Base-by-base conservation (phyloP, 2,329 filamentous ascomycete species). In the Epichloe scottii region DNA sequence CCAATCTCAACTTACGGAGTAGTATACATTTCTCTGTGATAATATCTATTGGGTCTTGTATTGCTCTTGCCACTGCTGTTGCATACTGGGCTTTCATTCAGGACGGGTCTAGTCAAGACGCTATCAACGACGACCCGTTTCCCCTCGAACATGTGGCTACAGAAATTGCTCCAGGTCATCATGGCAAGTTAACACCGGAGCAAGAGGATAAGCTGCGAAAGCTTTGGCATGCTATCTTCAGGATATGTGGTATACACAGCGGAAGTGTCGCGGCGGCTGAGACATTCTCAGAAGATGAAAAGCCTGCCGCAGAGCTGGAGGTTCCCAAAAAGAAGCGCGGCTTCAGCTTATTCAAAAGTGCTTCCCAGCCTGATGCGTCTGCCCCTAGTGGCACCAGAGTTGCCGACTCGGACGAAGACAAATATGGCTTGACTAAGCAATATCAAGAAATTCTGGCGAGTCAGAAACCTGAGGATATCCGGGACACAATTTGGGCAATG, bases 151-250 rank as follows among this genome's bases (percentile, higher is more conserved):
- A 40, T 34, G 75, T 76, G 74, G 60, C 71, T 41, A 44, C 61
- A 23, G 67, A 75, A 58, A 54, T 63, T 21, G 77, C 76, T 43
- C 78, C 84, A 38, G 93, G 93, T 49, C 82, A 89, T 54, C 79
- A 89, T 50, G 89, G 88, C 53, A 95, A 87, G 59, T 75, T 98
- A 53, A 96, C 90, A n/a, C 68, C 81, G 3, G 90, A 96, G 55
- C 83, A 98, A 70, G 88, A 95, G 61, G 78, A 79, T 56, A 96
- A 94, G 71, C 73, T 98, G 53, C 86, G 85, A 61, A 85, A 94
- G 66, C 78, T 97, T 58, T 98, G 93, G 93, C 69, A 77, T 14
- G 73, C 82, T 50, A 76, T 89, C 39, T 77, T 94, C 57, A 83
- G 85, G 55, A 75, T 95, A 43, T 89, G 86, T 63, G 87, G 85